These are phyloP conservation scores for Begonia peltatifolia DNA, from an alignment of 306 rosid genomes.

Conservation along the genomic window DNA sequence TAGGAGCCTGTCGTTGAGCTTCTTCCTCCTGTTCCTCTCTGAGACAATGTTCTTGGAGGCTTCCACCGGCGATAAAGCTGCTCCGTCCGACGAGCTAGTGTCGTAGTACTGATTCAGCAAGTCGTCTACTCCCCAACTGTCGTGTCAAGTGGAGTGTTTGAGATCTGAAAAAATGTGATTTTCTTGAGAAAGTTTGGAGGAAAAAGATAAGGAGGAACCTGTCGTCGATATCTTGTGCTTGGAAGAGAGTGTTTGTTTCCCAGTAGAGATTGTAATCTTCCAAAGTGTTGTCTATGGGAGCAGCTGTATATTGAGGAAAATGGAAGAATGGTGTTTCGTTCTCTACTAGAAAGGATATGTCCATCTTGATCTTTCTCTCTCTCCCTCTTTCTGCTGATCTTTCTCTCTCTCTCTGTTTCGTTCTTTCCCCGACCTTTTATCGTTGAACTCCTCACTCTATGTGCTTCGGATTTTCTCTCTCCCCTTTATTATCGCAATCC, in stretches of 20 bases:
- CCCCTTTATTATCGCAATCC: too few relatives aligned
- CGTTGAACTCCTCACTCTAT: too few relatives aligned
- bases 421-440: too few relatives aligned
- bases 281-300: not conserved
- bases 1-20: constrained; percentile 75
- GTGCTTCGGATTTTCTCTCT: too few relatives aligned
- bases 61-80: constrained; percentile 36
- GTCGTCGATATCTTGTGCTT: not conserved
- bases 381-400: too few relatives aligned
- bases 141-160: not conserved
- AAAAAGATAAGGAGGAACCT: not conserved
- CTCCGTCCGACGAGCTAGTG: constrained; percentile 94
- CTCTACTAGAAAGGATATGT: too few relatives aligned
- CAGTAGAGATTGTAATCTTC: not conserved
- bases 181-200: not conserved
- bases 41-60: constrained; percentile 90
- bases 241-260: not conserved
- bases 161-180: not conserved
- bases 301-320: too few relatives aligned
- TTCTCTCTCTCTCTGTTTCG: too few relatives aligned
- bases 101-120: constrained; percentile 69
- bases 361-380: too few relatives aligned
- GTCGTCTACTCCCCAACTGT: constrained; percentile 73
- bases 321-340: too few relatives aligned
- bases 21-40: constrained; percentile 89